Conservation (phyloP, 345 rosid genomes). For the Hypericum androsaemum region DNA sequence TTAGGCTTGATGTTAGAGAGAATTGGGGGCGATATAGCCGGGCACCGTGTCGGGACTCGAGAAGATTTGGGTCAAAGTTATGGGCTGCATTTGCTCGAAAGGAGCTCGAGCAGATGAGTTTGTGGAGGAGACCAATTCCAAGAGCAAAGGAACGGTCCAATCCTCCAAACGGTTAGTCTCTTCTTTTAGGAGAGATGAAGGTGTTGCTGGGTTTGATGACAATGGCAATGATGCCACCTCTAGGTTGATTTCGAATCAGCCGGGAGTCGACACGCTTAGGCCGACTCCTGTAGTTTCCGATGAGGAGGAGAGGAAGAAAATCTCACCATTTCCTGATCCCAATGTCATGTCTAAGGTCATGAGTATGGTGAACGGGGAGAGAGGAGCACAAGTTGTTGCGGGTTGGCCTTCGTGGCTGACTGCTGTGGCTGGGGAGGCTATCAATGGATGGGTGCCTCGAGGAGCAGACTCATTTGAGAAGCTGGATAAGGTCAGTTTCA, state of each 20-base stretch:
- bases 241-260: conserved; percentile 28
- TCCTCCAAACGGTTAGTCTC: conserved; percentile 23
- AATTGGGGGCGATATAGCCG: conserved; percentile 3
- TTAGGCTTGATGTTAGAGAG: background rate
- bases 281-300: conserved; percentile 18
- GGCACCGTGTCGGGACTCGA: background rate
- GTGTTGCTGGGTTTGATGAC: conserved; percentile 25
- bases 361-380: conserved; percentile 50
- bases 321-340: conserved; percentile 19
- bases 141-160: conserved; percentile 25
- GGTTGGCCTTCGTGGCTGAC: conserved; percentile 99
- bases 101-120: conserved; percentile 32
- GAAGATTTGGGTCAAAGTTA: conserved; percentile 23
- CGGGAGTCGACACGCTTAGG: conserved; percentile 15
- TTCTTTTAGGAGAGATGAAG: conserved; percentile 30
- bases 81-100: conserved; percentile 93
- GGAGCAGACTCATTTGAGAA: conserved; percentile 87
- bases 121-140: conserved; percentile 16
- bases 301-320: conserved; percentile 30
- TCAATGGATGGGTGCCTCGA: conserved; percentile 91
- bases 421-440: conserved; percentile 92
- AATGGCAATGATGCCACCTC: conserved; percentile 28
- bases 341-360: conserved; percentile 34
- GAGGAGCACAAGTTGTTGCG: conserved; percentile 63
- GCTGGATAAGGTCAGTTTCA: conserved; percentile 64